These are phyloP conservation scores for Rhodotorula glutinis DNA, from an alignment of 1,284 basidiomycete genomes.

Conservation along the genomic window DNA sequence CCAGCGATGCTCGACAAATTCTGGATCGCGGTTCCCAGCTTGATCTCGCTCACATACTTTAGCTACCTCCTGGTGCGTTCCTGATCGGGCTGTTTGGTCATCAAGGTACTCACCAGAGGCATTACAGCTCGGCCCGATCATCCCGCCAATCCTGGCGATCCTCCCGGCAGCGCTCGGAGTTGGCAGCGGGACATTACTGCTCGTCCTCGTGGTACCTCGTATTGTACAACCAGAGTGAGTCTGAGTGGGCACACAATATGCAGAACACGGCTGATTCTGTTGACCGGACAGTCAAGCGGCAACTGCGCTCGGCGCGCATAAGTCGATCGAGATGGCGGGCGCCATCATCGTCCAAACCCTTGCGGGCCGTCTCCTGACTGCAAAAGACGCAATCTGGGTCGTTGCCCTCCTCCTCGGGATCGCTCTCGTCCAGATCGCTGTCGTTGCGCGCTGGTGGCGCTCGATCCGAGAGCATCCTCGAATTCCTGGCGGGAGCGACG, in stretches of 20 bases:
- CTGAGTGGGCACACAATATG: not conserved
- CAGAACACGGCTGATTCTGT: not conserved
- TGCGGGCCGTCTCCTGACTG: constrained; percentile 14
- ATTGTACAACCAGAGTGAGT: constrained; percentile 27
- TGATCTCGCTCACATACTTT: constrained; percentile 4
- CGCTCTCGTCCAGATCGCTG: constrained; percentile 10
- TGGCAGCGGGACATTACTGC: constrained; percentile 25
- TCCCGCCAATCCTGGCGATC: constrained; percentile 14
- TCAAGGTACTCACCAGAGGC: too few relatives aligned
- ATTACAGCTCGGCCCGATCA: constrained; percentile 14
- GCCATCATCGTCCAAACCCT: constrained; percentile 28
- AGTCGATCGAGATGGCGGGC: constrained; percentile 33
- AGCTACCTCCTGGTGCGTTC: constrained; percentile 10
- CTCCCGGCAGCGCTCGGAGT: constrained; percentile 22
- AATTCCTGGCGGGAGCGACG: not conserved
- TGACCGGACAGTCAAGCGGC: constrained; percentile 13
- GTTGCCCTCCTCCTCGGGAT: constrained; percentile 2
- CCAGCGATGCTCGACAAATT: constrained; percentile 12
- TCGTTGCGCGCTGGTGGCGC: constrained; percentile 14
- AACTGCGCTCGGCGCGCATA: constrained; percentile 33
- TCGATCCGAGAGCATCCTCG: not conserved
- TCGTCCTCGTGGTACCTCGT: constrained; percentile 34
- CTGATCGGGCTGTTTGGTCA: too few relatives aligned
- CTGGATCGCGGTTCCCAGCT: constrained; percentile 15
- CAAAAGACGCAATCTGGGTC: not conserved